Conservation (phyloP, 805 yeast genomes). For the Sungouiozyma ichnusensis region DNA sequence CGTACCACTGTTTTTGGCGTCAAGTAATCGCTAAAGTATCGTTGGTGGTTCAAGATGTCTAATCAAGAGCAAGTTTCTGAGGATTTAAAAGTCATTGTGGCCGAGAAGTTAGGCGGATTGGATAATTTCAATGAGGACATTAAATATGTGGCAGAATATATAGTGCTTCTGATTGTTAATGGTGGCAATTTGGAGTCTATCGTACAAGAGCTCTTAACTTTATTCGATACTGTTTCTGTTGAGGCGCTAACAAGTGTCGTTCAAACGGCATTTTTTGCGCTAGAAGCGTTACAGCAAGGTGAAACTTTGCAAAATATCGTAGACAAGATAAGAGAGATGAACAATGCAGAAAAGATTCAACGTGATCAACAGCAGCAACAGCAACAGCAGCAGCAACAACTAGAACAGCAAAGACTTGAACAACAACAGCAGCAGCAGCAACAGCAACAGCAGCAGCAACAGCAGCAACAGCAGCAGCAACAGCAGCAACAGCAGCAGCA, state of each 20-base stretch:
- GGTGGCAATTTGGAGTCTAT: constrained; percentile 54
- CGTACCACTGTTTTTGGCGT: too few relatives aligned
- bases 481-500: constrained; percentile 9
- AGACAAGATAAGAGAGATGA: constrained; percentile 19
- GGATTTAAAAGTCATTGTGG: constrained; percentile 35
- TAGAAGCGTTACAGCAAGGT: constrained; percentile 34
- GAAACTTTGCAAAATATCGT: constrained; percentile 25
- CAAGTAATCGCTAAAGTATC: background rate
- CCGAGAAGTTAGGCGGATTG: constrained; percentile 32
- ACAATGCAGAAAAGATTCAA: constrained; percentile 5
- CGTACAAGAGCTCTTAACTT: constrained; percentile 45
- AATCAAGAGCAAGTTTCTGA: constrained; percentile 22
- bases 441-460: constrained; percentile 7
- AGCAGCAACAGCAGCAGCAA: constrained; percentile 8
- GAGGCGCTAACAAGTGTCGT: constrained; percentile 50
- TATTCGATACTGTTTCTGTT: constrained; percentile 52
- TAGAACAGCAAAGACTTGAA: constrained; percentile 9
- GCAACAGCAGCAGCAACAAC: constrained; percentile 10
- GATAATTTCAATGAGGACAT: constrained; percentile 41
- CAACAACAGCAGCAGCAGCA: constrained; percentile 6
- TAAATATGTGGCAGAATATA: constrained; percentile 61
- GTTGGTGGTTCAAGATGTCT: constrained; percentile 13
- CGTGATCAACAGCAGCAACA: constrained; percentile 5
- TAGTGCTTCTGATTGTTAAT: constrained; percentile 59
- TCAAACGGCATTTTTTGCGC: constrained; percentile 46